Conservation (phyloP, 78 protist genomes). For the Dictyostelium intermedium region DNA sequence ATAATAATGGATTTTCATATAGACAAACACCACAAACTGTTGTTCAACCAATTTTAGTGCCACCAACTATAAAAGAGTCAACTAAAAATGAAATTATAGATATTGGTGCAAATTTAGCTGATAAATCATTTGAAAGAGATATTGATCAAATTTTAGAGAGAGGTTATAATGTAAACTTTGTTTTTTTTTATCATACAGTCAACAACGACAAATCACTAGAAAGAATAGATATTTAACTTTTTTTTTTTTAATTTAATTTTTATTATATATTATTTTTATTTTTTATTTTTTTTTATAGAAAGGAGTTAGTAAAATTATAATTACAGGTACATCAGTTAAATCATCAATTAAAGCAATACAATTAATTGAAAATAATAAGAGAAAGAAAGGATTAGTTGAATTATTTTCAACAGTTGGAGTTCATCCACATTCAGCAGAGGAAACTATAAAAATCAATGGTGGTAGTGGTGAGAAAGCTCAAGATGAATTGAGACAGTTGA, state of each 20-base stretch:
- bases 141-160: constrained; percentile 16
- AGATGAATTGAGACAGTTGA: background rate
- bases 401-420: constrained; percentile 73
- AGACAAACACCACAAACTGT: background rate
- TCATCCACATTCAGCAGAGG: constrained; percentile 82
- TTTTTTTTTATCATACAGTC: background rate
- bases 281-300: background rate
- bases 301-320: constrained; percentile 42
- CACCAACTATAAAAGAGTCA: background rate
- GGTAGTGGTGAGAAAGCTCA: background rate
- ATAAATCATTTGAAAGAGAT: constrained; percentile 51
- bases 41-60: background rate
- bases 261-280: background rate
- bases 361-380: constrained; percentile 27
- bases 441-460: constrained; percentile 15
- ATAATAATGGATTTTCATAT: background rate
- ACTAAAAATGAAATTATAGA: constrained; percentile 24
- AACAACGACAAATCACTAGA: no score
- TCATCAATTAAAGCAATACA: constrained; percentile 57
- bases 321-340: constrained; percentile 69
- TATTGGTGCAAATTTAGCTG: constrained; percentile 84
- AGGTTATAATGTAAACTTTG: constrained; percentile 1
- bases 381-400: background rate
- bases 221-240: background rate
- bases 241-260: background rate